Evolutionary conservation across 352 stramenopile genomes (phyloP), one percentile per base, ranked within the genome.

Genomic region (Globisporangium okanoganense): DNA sequence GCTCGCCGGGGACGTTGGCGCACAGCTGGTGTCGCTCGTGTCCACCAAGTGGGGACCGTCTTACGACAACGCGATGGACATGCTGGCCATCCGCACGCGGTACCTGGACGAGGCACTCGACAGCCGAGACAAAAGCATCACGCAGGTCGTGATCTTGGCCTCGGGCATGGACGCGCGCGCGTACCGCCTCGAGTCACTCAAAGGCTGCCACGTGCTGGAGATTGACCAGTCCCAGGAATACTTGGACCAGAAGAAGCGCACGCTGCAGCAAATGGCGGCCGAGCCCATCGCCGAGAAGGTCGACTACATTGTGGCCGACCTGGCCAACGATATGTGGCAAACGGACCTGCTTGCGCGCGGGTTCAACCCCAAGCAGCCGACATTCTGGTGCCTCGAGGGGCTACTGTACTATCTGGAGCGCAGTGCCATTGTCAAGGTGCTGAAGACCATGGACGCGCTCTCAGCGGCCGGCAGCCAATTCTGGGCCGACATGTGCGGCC

Each of bases 401-500:
- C 27, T 70, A 25, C 60, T 70, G 24, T 67, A 56, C 47, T 70
- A 64, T 25, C 27, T 70, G n/a, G 61, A 66, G 8, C 33, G 55
- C n/a, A 47, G 40, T 7, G 64, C 59, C 25, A 57, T 68, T 12
- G 44, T 67, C 58, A 66, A 68, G n/a, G 3, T 70, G 40, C 22
- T 70, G 3, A 48, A 70, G 49, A 68, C 48, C 3, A 35, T 70
- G n/a, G 48, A 70, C 51, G 29, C 58, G 31, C 48, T 58, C 29
- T 70, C 64, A 8, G 58, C 51, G 25, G 6, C 57, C 0, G 61
- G 54, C 2, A 67, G 58, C 24, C 36, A 63, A 29, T 61, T 70
- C 44, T 70, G 64, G 64, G 64, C 25, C n/a, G 64, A 70, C 20
- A 68, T 70, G 64, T 62, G 58, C 29, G 64, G 64, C 24, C 8